phyloP scores from a whole-genome alignment of 306 rosid species.

The Oemleria cerasiformis region DNA sequence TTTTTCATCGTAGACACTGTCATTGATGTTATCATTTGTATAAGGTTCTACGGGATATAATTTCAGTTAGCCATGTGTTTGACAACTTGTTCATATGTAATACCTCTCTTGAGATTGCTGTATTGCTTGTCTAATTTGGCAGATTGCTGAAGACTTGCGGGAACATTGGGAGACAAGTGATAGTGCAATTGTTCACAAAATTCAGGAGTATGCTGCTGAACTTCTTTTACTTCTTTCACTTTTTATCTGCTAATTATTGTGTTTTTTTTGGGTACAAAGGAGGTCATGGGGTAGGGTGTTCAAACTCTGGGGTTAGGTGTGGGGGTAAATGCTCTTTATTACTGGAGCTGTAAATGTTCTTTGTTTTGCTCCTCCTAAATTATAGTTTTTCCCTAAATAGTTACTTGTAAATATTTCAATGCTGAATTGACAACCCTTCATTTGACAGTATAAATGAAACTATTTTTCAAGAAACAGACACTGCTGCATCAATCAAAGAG shows the following conservation, averaged over 20 bases:
- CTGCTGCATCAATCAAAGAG: conserved; percentile 84
- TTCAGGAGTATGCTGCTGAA: conserved; percentile 67
- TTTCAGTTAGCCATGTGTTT: neutral
- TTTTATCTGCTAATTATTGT: neutral
- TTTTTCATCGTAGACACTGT: neutral
- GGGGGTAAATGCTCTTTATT: too few species aligned
- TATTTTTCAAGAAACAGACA: conserved; percentile 84
- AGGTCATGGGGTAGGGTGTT: too few species aligned
- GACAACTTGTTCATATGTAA: conserved; percentile 6
- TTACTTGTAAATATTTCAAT: conserved; percentile 11
- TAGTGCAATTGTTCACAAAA: conserved; percentile 70
- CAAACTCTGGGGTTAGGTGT: too few species aligned
- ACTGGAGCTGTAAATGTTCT: neutral
- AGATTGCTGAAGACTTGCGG: conserved; percentile 83
- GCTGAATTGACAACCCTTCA: conserved; percentile 15
- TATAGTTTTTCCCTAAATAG: neutral
- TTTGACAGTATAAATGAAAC: conserved; percentile 77
- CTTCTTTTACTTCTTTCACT: conserved; percentile 7
- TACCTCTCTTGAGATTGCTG: conserved; percentile 15
- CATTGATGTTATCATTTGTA: neutral
- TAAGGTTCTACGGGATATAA: neutral
- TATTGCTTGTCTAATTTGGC: conserved; percentile 37
- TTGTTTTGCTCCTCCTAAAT: neutral
- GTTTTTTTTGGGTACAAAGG: neutral
- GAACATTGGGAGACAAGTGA: conserved; percentile 80